These are phyloP conservation scores for Saccharomyces hybrid DNA, from an alignment of 1,139 yeast genomes.

Conservation along the genomic window DNA sequence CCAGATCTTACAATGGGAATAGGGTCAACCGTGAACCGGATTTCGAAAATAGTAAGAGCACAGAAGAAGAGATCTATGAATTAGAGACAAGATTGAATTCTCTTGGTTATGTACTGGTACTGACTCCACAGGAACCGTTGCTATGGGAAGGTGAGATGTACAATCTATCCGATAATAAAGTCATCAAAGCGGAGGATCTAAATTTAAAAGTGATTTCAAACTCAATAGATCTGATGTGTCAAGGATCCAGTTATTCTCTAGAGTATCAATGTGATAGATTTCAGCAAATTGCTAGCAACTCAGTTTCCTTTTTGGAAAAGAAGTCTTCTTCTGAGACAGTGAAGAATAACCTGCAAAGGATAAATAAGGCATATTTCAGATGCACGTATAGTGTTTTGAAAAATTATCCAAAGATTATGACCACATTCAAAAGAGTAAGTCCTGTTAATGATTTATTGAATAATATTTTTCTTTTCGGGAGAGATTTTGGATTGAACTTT, in stretches of 20 bases:
- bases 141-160: constrained; percentile 85
- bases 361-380: constrained; percentile 60
- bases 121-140: constrained; percentile 78
- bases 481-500: constrained; percentile 77
- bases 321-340: constrained; percentile 69
- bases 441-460: constrained; percentile 73
- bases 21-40: constrained; percentile 7
- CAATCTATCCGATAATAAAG: constrained; percentile 35
- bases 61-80: constrained; percentile 32
- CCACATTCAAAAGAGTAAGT: constrained; percentile 40
- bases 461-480: constrained; percentile 67
- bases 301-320: constrained; percentile 48
- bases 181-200: constrained; percentile 24
- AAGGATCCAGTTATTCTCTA: constrained; percentile 48
- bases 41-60: constrained; percentile 26
- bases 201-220: constrained; percentile 52
- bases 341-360: constrained; percentile 63
- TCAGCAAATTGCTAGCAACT: constrained; percentile 47
- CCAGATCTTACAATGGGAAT: constrained; percentile 6
- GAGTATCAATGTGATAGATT: constrained; percentile 39
- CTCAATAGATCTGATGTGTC: constrained; percentile 61
- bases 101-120: constrained; percentile 59
- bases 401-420: constrained; percentile 50
- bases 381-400: constrained; percentile 63
- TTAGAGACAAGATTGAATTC: constrained; percentile 26